Percentiles rank a stretch among this genome's conserved stretches.
phyloP scores from a whole-genome alignment of 73 alveolate species.

The Tetrahymena elliotti region DNA sequence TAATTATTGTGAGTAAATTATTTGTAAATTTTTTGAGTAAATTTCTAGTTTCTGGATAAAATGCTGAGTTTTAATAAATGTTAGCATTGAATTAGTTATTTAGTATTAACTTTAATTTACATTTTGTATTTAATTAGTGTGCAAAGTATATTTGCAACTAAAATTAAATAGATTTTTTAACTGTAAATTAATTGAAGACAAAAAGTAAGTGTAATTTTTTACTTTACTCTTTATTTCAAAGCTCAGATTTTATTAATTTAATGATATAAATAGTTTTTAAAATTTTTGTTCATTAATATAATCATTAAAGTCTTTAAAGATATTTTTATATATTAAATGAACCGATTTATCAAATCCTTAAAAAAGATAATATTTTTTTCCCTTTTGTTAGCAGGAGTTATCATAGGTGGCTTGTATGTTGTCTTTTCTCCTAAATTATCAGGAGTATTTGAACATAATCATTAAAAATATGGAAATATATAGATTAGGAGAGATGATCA shows the following conservation, averaged over 20 bases:
- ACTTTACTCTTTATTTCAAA: no score
- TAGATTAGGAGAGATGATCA: conserved; percentile 3
- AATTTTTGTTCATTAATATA: no score
- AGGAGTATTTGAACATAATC: background rate
- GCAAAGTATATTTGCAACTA: no score
- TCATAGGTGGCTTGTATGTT: background rate
- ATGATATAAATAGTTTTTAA: background rate
- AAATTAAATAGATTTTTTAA: no score
- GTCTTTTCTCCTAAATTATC: background rate
- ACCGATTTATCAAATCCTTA: background rate
- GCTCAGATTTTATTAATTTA: background rate
- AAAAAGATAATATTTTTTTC: background rate
- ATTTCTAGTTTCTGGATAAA: background rate
- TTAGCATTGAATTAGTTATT: no score
- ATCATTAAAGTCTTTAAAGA: background rate
- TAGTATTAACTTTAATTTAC: no score
- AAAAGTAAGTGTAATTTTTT: no score
- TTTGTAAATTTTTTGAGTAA: background rate
- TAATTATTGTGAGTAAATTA: no score
- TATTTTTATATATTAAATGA: background rate
- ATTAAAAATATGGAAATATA: background rate
- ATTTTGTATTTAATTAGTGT: no score
- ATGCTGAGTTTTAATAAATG: background rate
- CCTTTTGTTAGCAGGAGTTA: background rate
- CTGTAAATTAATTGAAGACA: background rate